These are phyloP conservation scores for Catharanthus roseus DNA, from an alignment of 257 asterid species.

Conservation along the genomic window DNA sequence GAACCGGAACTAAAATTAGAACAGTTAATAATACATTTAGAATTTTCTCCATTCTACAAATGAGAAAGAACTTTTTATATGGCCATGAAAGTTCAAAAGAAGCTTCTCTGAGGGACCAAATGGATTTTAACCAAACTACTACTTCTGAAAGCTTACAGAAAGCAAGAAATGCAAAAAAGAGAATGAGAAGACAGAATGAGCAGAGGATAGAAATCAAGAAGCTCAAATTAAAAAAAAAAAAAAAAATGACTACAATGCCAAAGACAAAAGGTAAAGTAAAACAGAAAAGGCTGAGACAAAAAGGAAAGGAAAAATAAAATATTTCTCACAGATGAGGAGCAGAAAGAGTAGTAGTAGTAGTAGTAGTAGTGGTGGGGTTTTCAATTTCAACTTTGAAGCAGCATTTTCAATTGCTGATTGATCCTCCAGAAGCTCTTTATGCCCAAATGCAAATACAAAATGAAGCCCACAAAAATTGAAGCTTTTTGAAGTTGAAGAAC, in stretches of 20 bases:
- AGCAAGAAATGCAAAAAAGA: neutral
- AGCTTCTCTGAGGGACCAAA: conserved; percentile 2
- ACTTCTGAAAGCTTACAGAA: neutral
- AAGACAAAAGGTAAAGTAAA: neutral
- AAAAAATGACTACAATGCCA: too few relatives aligned
- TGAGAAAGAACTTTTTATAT: neutral
- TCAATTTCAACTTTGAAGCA: neutral
- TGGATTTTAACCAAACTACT: neutral
- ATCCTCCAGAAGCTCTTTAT: neutral
- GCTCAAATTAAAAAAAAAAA: neutral
- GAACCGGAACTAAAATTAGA: conserved; percentile 26
- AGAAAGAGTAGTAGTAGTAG: neutral
- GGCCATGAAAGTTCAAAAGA: conserved; percentile 3
- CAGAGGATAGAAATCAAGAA: neutral
- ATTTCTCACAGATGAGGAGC: neutral
- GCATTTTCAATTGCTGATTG: neutral
- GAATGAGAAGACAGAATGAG: conserved; percentile 1
- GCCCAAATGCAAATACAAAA: neutral
- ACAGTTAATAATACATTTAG: neutral
- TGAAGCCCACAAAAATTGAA: neutral
- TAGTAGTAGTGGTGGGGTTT: too few relatives aligned
- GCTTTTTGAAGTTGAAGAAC: neutral
- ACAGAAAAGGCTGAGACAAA: neutral
- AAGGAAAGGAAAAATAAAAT: neutral
- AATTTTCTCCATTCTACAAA: neutral